phyloP scores from a whole-genome alignment of 306 rosid species.

The Pyrus bretschneideri region DNA sequence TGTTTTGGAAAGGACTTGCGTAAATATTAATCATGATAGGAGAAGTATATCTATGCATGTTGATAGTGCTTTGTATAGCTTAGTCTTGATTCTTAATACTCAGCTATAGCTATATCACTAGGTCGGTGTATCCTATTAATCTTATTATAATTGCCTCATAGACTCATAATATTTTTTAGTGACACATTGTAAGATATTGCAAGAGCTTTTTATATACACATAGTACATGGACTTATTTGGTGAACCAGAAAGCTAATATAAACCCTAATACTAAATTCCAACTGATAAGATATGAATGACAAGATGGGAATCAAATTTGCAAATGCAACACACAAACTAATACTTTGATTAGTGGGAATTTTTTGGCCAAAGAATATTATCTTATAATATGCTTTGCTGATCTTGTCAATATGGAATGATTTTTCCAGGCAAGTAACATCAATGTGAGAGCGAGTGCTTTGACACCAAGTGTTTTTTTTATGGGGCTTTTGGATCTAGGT shows the following conservation, averaged over 20 bases:
- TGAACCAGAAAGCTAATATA: conserved; percentile 15
- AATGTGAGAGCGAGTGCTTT: conserved; percentile 27
- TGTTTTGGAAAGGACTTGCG: background rate
- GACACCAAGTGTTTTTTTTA: conserved; percentile 6
- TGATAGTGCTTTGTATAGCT: too few species aligned
- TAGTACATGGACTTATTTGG: conserved; percentile 9
- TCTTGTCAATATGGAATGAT: conserved; percentile 25
- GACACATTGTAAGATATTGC: conserved; percentile 26
- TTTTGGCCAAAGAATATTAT: conserved; percentile 7
- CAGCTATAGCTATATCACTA: background rate
- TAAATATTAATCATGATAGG: too few species aligned
- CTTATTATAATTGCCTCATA: conserved; percentile 19
- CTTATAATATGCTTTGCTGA: conserved; percentile 21
- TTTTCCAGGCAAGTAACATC: conserved; percentile 53
- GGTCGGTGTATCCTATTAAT: background rate
- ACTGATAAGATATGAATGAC: conserved; percentile 32
- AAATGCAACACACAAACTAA: conserved; percentile 35
- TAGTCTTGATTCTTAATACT: background rate
- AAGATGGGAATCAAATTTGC: conserved; percentile 43
- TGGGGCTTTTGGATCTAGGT: too few species aligned
- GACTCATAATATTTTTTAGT: conserved; percentile 6
- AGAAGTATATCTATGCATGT: too few species aligned
- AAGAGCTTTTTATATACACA: conserved; percentile 18
- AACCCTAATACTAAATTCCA: conserved; percentile 28
- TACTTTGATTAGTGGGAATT: conserved; percentile 27